These are phyloP conservation scores for Moesziomyces sp. DNA, from an alignment of 1,284 basidiomycete genomes.

Conservation along the genomic window DNA sequence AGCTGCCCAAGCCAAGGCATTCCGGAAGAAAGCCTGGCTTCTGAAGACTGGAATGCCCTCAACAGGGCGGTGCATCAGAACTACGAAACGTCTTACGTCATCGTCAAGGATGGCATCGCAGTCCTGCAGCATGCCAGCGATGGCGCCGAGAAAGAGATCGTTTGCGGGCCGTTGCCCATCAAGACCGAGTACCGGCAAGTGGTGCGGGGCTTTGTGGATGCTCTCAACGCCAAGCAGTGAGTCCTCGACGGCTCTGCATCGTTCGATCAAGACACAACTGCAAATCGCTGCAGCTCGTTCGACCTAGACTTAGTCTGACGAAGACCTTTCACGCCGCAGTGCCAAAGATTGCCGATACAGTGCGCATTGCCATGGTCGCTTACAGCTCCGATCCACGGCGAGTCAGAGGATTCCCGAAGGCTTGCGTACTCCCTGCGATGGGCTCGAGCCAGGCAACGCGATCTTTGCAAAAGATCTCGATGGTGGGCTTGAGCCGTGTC, in stretches of 20 bases:
- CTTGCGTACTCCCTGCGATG: constrained; percentile 33
- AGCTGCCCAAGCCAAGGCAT: background rate
- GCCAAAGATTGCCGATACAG: too few species aligned
- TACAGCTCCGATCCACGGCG: too few species aligned
- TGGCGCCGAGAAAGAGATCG: background rate
- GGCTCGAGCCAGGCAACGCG: constrained; percentile 59
- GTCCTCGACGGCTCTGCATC: too few species aligned
- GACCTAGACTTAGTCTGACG: too few species aligned
- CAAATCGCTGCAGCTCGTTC: too few species aligned
- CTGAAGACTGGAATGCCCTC: background rate
- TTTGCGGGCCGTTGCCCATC: background rate
- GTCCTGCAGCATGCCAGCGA: background rate
- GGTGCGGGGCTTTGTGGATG: background rate
- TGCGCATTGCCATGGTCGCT: too few species aligned
- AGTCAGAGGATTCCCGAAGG: too few species aligned
- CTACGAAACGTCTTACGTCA: background rate
- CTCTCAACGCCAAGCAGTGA: too few species aligned
- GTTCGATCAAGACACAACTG: too few species aligned
- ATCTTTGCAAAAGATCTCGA: constrained; percentile 64
- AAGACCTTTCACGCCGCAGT: too few species aligned
- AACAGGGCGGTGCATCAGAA: background rate
- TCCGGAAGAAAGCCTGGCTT: background rate
- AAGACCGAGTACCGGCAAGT: background rate
- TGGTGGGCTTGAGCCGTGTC: constrained; percentile 59
- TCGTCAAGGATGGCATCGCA: background rate